Evolutionary conservation across 2,329 filamentous ascomycete genomes (phyloP).

Genomic region (Colletotrichum higginsianum): DNA sequence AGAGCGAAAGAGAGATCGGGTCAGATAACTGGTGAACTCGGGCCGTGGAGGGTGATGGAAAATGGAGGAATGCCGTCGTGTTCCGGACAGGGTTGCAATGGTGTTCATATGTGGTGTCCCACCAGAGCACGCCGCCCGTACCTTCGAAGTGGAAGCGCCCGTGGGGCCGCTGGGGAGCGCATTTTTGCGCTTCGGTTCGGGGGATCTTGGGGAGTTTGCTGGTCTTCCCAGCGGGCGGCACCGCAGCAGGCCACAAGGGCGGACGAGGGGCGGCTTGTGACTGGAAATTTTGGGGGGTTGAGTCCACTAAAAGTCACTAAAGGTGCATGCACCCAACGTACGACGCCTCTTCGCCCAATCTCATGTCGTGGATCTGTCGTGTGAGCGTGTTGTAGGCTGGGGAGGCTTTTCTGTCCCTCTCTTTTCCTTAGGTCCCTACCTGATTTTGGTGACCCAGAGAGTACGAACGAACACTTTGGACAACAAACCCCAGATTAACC

Average conservation of each 20-base stretch:
- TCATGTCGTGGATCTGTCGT: slow-evolving; percentile 35
- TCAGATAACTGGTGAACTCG: slow-evolving; percentile 24
- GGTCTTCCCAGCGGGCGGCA: slow-evolving; percentile 14
- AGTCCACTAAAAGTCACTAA: slow-evolving; percentile 40
- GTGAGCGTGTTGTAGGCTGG: slow-evolving; percentile 34
- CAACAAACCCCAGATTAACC: not conserved
- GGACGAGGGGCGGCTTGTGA: slow-evolving; percentile 31
- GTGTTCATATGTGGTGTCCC: slow-evolving; percentile 42
- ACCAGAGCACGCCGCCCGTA: slow-evolving; percentile 21
- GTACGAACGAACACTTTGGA: not conserved
- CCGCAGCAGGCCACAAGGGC: slow-evolving; percentile 13
- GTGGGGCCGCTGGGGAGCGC: slow-evolving; percentile 40
- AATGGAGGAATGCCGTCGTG: slow-evolving; percentile 40
- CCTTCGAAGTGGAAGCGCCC: slow-evolving; percentile 30
- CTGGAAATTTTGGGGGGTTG: slow-evolving; percentile 32
- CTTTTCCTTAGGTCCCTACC: not conserved
- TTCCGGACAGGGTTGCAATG: slow-evolving; percentile 43
- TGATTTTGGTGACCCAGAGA: too few relatives aligned
- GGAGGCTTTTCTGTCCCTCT: slow-evolving; percentile 20
- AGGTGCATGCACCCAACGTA: slow-evolving; percentile 37
- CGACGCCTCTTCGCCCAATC: slow-evolving; percentile 35
- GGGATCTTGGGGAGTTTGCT: slow-evolving; percentile 30
- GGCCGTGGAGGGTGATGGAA: slow-evolving; percentile 36
- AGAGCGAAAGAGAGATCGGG: too few relatives aligned
- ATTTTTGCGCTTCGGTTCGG: slow-evolving; percentile 33